Base-by-base conservation (phyloP, 306 rosid genomes). In the Medicago lupulina region DNA sequence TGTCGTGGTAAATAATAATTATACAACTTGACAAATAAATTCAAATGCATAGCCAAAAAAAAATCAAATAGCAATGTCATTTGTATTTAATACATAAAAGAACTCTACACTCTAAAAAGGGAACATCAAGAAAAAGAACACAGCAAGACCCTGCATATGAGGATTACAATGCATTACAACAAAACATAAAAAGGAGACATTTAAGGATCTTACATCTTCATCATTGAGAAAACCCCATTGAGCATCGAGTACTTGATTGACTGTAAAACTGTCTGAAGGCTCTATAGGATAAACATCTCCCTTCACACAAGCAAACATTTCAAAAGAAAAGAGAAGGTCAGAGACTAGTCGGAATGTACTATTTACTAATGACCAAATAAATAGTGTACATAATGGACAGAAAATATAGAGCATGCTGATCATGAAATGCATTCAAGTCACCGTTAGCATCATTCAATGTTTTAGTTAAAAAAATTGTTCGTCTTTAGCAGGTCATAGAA, bases 251-350 rank as follows among this genome's bases (percentile, higher is more conserved):
- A 92, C 89, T 87, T 88, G 96, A 47, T 79, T 87, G 86, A 85
- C 47, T n/a, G 85, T n/a, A 79, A 81, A 79, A 70, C 80, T 74
- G 74, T 83, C 90, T 38, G 82, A 84, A 9, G 90, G 79, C 83
- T 92, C 97, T 85, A 83, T 89, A 44, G 97, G 97, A 88, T 92
- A 92, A 81, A 92, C 97, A 80, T 92, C 97, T 75, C 97, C 97
- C 96, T 92, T 80, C 83, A 77, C 63, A 80, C 46, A 44, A 79
- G 59, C 61, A 79, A 67, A 55, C 34, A 38, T 64, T 51, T 46
- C 75, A 75, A 68, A 71, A 72, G 46, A 73, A 51, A 74, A 47
- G 7, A 51, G 12, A 74, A 59, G 34, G 73, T 80, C 60, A 81
- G 63, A 60, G 51, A 82, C 74, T 43, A 38, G 15, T 67, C 55